phyloP scores from a whole-genome alignment of 805 yeast genomes.

The Priceomyces castillae region DNA sequence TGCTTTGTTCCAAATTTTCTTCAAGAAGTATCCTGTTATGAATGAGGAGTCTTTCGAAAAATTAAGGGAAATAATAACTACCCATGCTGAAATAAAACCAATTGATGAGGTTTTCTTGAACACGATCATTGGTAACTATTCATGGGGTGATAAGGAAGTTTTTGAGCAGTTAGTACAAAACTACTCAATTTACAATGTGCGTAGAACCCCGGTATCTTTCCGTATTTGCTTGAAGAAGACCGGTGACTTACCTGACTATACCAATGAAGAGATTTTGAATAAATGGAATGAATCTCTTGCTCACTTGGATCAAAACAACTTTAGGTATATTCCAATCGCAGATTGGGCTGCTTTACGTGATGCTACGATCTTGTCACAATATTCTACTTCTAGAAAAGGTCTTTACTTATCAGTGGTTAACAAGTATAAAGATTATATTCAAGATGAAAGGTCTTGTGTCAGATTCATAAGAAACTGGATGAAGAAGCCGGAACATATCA shows the following conservation, averaged over 20 bases:
- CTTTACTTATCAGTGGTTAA: constrained; percentile 56
- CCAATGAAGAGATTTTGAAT: constrained; percentile 48
- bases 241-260: constrained; percentile 58
- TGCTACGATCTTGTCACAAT: constrained; percentile 57
- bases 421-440: constrained; percentile 42
- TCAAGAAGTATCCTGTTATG: constrained; percentile 51
- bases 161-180: constrained; percentile 61
- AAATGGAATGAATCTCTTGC: constrained; percentile 54
- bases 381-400: constrained; percentile 44
- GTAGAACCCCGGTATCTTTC: constrained; percentile 65
- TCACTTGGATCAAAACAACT: constrained; percentile 51
- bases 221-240: constrained; percentile 71
- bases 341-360: constrained; percentile 84
- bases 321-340: constrained; percentile 69
- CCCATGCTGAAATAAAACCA: constrained; percentile 54
- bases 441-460: constrained; percentile 30
- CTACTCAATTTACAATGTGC: constrained; percentile 55
- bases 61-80: constrained; percentile 54
- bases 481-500: constrained; percentile 22
- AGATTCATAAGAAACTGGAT: constrained; percentile 31
- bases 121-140: constrained; percentile 63
- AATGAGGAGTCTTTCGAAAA: constrained; percentile 54
- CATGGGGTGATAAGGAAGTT: constrained; percentile 67
- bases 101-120: constrained; percentile 82
- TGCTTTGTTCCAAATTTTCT: constrained; percentile 65